Percentiles rank a stretch among this genome's conserved stretches.
phyloP scores from a whole-genome alignment of 345 rosid genomes.

The Moricandia moricandioides region DNA sequence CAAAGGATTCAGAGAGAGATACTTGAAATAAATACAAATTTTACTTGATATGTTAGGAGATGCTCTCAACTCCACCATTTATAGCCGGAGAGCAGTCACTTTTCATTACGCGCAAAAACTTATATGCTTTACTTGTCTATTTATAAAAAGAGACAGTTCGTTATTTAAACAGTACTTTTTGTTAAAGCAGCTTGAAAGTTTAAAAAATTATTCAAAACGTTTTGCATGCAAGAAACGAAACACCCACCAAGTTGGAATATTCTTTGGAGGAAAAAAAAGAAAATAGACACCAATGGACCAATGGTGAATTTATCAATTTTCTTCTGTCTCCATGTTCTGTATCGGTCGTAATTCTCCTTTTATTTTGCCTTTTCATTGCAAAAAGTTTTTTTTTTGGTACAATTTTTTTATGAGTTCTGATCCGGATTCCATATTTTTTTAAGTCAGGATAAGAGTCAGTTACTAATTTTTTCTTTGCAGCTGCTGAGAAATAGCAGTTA shows the following conservation, averaged over 20 bases:
- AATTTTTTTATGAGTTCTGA: too few species aligned
- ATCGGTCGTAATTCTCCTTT: neutral
- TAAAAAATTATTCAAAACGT: neutral
- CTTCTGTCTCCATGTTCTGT: neutral
- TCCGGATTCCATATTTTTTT: too few species aligned
- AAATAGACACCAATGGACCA: too few species aligned
- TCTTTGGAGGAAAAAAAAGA: neutral
- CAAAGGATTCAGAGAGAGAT: slow-evolving; percentile 9
- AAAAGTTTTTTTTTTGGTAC: too few species aligned
- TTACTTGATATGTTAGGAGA: slow-evolving; percentile 1
- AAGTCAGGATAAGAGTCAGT: too few species aligned
- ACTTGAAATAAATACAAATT: neutral
- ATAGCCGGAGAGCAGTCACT: slow-evolving; percentile 5
- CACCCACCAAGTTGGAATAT: neutral
- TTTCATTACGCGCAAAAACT: neutral
- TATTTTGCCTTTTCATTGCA: neutral
- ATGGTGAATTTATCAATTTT: neutral
- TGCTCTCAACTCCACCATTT: slow-evolving; percentile 11
- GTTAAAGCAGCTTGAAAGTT: neutral
- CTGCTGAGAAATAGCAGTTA: too few species aligned
- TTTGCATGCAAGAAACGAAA: neutral
- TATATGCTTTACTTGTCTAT: slow-evolving; percentile 11
- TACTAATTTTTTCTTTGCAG: too few species aligned
- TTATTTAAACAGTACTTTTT: neutral
- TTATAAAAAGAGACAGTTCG: neutral